Evolutionary conservation across 2,329 filamentous ascomycete species (phyloP), one percentile per base, ranked within the genome.

Genomic region (Phyllosticta capitalensis): DNA sequence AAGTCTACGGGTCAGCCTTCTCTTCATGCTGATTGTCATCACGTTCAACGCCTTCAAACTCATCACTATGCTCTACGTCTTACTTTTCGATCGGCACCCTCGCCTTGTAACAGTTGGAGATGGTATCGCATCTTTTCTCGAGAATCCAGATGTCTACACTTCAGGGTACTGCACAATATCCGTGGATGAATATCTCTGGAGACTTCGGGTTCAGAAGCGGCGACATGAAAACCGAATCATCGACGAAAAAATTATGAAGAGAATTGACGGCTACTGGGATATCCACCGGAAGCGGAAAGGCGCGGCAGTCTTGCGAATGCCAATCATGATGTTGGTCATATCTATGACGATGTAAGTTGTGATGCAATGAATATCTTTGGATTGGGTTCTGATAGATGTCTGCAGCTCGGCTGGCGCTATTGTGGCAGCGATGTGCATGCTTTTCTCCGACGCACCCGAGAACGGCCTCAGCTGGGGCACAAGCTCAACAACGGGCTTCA

Each of bases 31-130:
- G 54, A 22, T 52, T 4, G 48, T 57, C 17, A 33, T 57, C 24
- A 24, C 1, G 2, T 57, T 57, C 55, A 57, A 57, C 45, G 5
- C 33, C 17, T 10, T 20, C 12, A 52, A 57, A 22, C n/a, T 52
- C 22, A n/a, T 38, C 26, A 51, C 33, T 21, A 52, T 57, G 17
- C 19, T 33, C 2, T 9, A 12, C 1, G 52, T 22, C 45, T 26
- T 22, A 22, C 45, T 57, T 19, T 30, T 52, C 17, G 33, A 50
- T 6, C 21, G 5, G 9, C 10, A 56, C 26, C 66, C 67, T n/a
- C n/a, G n/a, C 2, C 58, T 68, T 2, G 61, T 67, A 21, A 66
- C 64, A 0, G 64, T 67, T 54, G 67, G 66, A 10, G 67, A 68
- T 53, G 67, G 65, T 1, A 56, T 67, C 0, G 61, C 64, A 9